Percentiles rank a stretch among this genome's conserved stretches.
These are phyloP conservation scores for Westerdykella aurantiaca DNA, from an alignment of 2,329 filamentous ascomycete genomes.

Conservation along the genomic window DNA sequence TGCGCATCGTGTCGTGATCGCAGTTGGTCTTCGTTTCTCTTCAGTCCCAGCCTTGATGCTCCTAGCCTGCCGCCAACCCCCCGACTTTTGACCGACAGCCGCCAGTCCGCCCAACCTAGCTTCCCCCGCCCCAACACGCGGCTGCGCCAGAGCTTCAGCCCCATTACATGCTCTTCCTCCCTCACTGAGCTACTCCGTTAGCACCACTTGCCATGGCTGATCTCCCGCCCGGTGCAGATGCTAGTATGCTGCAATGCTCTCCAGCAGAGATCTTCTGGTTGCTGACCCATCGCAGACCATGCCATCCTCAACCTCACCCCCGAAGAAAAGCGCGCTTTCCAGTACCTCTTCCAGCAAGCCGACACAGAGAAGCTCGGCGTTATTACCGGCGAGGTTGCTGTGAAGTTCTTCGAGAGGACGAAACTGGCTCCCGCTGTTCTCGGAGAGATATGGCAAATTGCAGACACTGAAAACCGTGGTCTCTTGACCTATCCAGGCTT, in stretches of 20 bases:
- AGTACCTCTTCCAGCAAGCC: constrained; percentile 86
- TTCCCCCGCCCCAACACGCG: constrained; percentile 25
- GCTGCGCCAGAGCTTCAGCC: constrained; percentile 28
- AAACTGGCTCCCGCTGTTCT: constrained; percentile 77
- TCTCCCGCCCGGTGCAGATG: constrained; percentile 27
- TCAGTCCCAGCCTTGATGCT: constrained; percentile 5
- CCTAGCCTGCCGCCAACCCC: constrained; percentile 18
- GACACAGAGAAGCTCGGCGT: constrained; percentile 89
- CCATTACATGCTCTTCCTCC: constrained; percentile 22
- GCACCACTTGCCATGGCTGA: constrained; percentile 31
- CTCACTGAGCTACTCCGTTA: constrained; percentile 14
- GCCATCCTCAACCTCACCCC: constrained; percentile 77
- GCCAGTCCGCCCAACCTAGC: constrained; percentile 12
- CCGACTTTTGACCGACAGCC: constrained; percentile 12
- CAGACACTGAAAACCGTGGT: constrained; percentile 92
- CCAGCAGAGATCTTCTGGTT: neutral
- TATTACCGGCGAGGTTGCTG: constrained; percentile 90
- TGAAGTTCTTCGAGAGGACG: constrained; percentile 97
- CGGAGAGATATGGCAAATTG: constrained; percentile 98
- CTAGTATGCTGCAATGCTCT: constrained; percentile 24
- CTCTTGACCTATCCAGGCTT: constrained; percentile 91
- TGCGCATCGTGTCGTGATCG: too few species aligned
- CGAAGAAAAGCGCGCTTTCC: constrained; percentile 91
- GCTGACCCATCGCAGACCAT: constrained; percentile 9
- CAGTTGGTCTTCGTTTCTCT: constrained; percentile 2